Base-by-base conservation (phyloP, 192 early-diverging fungal species). In the Oehlia diaphana region DNA sequence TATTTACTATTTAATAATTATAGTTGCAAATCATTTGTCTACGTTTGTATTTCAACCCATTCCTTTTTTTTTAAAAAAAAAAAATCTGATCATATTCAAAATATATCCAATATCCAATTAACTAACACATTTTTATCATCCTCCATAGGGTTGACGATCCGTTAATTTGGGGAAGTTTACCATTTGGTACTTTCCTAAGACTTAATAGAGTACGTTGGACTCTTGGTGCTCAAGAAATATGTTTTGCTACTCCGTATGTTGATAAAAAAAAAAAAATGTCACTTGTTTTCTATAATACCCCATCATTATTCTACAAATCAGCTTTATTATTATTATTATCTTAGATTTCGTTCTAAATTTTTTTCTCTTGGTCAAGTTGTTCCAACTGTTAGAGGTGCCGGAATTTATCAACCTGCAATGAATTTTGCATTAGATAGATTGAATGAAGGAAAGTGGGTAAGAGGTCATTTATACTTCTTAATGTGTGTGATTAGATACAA, bases 211-310 rank as follows among this genome's bases (percentile, higher is more conserved):
- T 92, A 83, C 90, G 96, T 58, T 96, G 94, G 94, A 92, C 93
- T 9, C 84, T 97, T 53, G 94, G 95, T n/a, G 95, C 96, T 9
- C 90, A 90, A 72, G 95, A 97, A 79, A 90, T 96, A 26, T 93
- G 94, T 66, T 97, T 92, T 85, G 91, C 87, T 33, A 94, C 88
- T 81, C 84, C 88, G 87, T 94, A 86, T 81, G 84, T 84, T 47
- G 65, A 39, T n/a, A n/a, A n/a, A n/a, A n/a, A n/a, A n/a, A n/a
- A n/a, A n/a, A n/a, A n/a, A n/a, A n/a, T n/a, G n/a, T n/a, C n/a
- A n/a, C n/a, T n/a, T n/a, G n/a, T n/a, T n/a, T n/a, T n/a, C n/a
- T n/a, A n/a, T n/a, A n/a, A n/a, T n/a, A 39, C 2, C 0, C 2
- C 2, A 37, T 6, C 35, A 6, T 31, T 31, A 31, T 31, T 31